Base-by-base conservation (phyloP, 2,329 filamentous ascomycete species). In the Pseudopyricularia cyperi region DNA sequence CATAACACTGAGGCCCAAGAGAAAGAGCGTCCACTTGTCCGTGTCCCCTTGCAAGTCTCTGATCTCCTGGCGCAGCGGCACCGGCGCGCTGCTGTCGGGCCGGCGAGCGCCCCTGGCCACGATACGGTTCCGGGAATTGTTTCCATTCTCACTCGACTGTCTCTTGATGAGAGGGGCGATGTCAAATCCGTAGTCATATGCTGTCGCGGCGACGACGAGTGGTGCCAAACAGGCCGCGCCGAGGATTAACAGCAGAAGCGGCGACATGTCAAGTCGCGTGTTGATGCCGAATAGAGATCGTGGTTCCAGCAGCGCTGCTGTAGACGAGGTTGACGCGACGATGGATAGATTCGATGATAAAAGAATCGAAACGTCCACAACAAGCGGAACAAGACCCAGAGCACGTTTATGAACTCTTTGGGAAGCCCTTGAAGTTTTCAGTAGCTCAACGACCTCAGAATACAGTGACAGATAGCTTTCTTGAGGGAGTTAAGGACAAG, bases 21-120 rank as follows among this genome's bases (percentile, higher is more conserved):
- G 71, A 65, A 85, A 94, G 54, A 94, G 67, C 62, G 87, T 88
- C 80, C 83, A 89, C 61, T 77, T 75, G 59, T 87, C 80, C 8
- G 74, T 63, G 53, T 87, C 76, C 52, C 75, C 68, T 56, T 79
- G 71, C 58, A 94, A 71, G 37, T 84, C 70, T 46, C 83, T 74
- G 56, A 94, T 78, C 61, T 93, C 86, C 49, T 74, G 72, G 56
- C 88, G 77, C 35, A 70, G 52, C 12, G 70, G 73, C 8, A 71
- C 56, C 15, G 66, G 67, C 1, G 30, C 44, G 42, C 39, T 47
- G n/a, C 53, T 53, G 19, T 52, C 54, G 48, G 66, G 57, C 6
- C 63, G 57, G 11, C 71, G 71, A 12, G 74, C 63, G 8, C 68
- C 68, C 4, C 64, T 66, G 17, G 76, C 67, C 46, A 78, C 64